Conservation (phyloP, 1,284 basidiomycete species). For the Calocybe gambosa region DNA sequence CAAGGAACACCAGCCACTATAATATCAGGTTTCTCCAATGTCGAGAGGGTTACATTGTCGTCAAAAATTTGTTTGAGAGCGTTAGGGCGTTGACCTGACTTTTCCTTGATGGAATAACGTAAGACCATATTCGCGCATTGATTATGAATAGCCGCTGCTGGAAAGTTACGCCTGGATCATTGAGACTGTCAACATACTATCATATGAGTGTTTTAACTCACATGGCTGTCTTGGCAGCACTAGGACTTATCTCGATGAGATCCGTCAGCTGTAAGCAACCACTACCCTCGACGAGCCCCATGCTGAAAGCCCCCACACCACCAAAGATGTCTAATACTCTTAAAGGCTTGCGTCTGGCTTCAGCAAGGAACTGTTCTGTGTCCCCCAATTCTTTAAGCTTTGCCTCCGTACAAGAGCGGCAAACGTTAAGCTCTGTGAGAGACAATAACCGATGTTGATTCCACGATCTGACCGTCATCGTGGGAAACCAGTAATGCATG, state of each 20-base stretch:
- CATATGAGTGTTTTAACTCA: constrained; percentile 24
- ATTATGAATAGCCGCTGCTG: constrained; percentile 31
- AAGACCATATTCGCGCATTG: constrained; percentile 60
- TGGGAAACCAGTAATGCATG: constrained; percentile 41
- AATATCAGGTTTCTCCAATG: constrained; percentile 42
- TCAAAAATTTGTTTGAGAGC: constrained; percentile 34
- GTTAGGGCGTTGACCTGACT: constrained; percentile 31
- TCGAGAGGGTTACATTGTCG: constrained; percentile 30
- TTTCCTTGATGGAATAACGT: constrained; percentile 44
- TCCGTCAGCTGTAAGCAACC: constrained; percentile 52
- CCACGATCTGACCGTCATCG: constrained; percentile 36
- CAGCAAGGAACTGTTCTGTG: constrained; percentile 26
- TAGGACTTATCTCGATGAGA: constrained; percentile 63
- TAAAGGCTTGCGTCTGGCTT: constrained; percentile 30
- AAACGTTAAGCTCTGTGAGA: constrained; percentile 35
- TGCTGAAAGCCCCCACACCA: constrained; percentile 59
- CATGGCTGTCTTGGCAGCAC: constrained; percentile 60
- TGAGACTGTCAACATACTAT: not conserved
- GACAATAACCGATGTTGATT: constrained; percentile 23
- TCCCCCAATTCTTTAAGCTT: constrained; percentile 25
- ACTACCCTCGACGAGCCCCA: constrained; percentile 45
- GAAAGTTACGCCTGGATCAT: constrained; percentile 37
- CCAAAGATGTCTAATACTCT: constrained; percentile 57
- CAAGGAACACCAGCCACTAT: constrained; percentile 71
- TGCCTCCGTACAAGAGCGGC: constrained; percentile 37